Evolutionary conservation across 2,329 filamentous ascomycete species (phyloP), one percentile per base, ranked within the genome.

Genomic region (Albophoma yamanashiensis): DNA sequence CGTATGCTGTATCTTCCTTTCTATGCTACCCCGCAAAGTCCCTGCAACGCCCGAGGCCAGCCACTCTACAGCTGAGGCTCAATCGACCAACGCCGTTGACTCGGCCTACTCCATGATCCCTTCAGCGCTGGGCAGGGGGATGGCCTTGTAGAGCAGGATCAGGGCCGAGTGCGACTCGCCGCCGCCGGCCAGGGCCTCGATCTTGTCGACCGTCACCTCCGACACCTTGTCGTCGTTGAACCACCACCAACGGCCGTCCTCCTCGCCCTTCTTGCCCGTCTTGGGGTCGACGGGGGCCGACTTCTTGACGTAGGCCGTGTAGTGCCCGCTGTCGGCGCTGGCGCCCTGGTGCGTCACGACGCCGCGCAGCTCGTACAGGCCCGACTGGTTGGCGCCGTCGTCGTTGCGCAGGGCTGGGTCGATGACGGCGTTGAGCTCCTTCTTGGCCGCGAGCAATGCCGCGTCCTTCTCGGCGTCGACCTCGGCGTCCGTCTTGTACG

Each of bases 241-340:
- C 93, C 94, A 99, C 93, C 94, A 99, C 94, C 94, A 99, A 69
- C 92, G 96, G 66, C 90, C 92, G 70, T 96, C 91, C 70, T 96
- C 91, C 69, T 89, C 86, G 59, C 84, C 85, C 68, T 85, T 80
- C 78, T 91, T 90, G 65, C 90, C 91, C 25, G 88, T 90, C 69
- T 86, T 85, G 20, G 87, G 81, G 67, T 95, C 89, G 61, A 91
- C 76, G 12, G 79, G 76, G 0, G 84, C 87, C 62, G 88, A 81
- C 82, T 99, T 97, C 82, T 97, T 99, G 67, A 99, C 90, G 72
- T 96, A 99, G 0, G 92, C 88, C 5, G 95, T 99, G 79, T 99
- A 99, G 76, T 99, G 94, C 9, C 94, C 94, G 68, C 93, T 97
- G 75, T 99, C 94, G 25, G 94, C 94, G 71, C 92, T 96, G 61